A percentile compares a stretch with the other conserved stretches of the same genome.
Evolutionary conservation across 768 basidiomycete species (phyloP).

Genomic region (Phlebiopsis flavidoalba): DNA sequence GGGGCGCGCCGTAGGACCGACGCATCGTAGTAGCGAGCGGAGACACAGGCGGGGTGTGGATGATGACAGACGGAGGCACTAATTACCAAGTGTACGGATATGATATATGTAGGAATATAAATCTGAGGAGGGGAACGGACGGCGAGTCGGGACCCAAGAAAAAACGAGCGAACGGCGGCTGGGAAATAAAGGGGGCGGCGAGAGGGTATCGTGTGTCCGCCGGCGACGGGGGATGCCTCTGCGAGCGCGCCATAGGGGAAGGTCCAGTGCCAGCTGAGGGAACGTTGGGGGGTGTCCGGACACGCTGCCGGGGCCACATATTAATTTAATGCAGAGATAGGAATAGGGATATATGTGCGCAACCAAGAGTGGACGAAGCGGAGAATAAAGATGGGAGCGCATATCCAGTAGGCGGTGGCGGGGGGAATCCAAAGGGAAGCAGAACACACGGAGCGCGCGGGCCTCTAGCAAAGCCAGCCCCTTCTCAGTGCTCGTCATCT

Average conservation of each 20-base stretch:
- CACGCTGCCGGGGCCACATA: neutral
- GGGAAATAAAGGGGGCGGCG: neutral
- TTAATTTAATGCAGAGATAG: slow-evolving; percentile 4
- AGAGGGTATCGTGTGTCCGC: neutral
- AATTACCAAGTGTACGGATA: slow-evolving; percentile 5
- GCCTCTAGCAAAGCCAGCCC: slow-evolving; percentile 4
- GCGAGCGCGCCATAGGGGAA: neutral
- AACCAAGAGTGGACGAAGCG: neutral
- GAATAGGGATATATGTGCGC: slow-evolving; percentile 5
- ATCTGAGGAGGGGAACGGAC: neutral
- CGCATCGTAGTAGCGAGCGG: neutral
- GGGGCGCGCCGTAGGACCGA: neutral
- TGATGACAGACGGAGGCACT: neutral
- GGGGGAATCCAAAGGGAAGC: neutral
- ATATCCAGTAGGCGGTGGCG: neutral
- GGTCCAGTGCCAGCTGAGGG: slow-evolving; percentile 4
- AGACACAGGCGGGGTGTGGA: no score
- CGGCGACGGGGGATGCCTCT: neutral
- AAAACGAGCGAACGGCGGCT: neutral
- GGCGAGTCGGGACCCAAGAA: neutral
- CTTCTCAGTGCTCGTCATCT: slow-evolving; percentile 14
- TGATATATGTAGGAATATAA: neutral
- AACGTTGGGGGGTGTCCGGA: slow-evolving; percentile 2
- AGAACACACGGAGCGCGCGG: neutral
- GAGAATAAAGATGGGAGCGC: slow-evolving; percentile 2